A percentile compares a stretch with the other conserved stretches of the same genome.
Evolutionary conservation across 2,329 filamentous ascomycete species (phyloP).

Genomic region (Septoria linicola): DNA sequence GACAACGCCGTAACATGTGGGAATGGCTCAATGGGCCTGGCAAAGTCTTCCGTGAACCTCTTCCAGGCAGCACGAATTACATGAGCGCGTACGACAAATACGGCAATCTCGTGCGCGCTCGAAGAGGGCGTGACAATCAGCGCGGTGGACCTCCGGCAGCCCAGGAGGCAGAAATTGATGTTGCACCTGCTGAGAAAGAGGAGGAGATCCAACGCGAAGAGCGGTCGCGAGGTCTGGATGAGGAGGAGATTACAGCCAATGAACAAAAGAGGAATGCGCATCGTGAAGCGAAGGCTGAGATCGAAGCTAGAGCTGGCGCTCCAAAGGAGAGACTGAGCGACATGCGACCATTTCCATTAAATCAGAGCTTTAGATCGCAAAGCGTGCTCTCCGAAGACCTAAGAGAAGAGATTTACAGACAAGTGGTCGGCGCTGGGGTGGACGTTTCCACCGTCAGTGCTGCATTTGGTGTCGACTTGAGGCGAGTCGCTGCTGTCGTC

Average conservation of each 20-base stretch:
- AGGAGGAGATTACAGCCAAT: constrained; percentile 23
- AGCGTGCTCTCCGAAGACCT: constrained; percentile 71
- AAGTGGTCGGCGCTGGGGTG: constrained; percentile 64
- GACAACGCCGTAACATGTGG: constrained; percentile 56
- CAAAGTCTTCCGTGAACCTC: constrained; percentile 48
- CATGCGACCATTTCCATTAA: constrained; percentile 69
- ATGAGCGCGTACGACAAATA: constrained; percentile 53
- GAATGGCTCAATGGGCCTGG: constrained; percentile 60
- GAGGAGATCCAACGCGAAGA: constrained; percentile 24
- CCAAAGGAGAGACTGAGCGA: constrained; percentile 31
- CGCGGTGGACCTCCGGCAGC: constrained; percentile 10
- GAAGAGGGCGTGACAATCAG: constrained; percentile 25
- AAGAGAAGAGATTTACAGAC: constrained; percentile 69
- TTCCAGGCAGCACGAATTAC: constrained; percentile 56
- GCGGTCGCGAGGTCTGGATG: constrained; percentile 27
- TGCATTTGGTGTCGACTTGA: constrained; percentile 74
- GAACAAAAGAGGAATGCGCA: constrained; percentile 20
- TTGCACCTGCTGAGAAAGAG: constrained; percentile 36
- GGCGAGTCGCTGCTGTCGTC: constrained; percentile 80
- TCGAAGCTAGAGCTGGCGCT: constrained; percentile 25
- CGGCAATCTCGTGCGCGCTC: constrained; percentile 48
- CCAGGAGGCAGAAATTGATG: constrained; percentile 13
- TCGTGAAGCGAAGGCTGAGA: constrained; percentile 26
- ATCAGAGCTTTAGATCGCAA: constrained; percentile 68
- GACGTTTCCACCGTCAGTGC: constrained; percentile 75